Evolutionary conservation across 192 early-diverging fungal genomes (phyloP).

Genomic region (Umbelopsis sp.): DNA sequence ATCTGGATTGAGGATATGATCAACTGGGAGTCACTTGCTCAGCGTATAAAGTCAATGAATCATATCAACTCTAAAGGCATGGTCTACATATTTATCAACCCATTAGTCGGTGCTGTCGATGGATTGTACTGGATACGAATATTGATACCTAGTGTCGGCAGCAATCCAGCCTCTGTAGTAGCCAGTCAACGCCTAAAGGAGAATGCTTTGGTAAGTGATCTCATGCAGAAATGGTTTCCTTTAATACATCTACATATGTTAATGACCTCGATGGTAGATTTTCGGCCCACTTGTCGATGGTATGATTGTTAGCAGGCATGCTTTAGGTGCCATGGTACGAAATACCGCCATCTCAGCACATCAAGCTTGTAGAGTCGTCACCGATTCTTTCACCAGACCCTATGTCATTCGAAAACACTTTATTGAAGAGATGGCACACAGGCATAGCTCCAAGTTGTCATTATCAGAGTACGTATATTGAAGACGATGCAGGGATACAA

Average conservation of each 20-base stretch:
- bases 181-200: constrained; percentile 42
- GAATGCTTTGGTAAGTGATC: constrained; percentile 49
- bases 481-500: no score
- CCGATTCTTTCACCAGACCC: constrained; percentile 55
- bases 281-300: constrained; percentile 77
- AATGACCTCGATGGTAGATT: constrained; percentile 27
- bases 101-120: constrained; percentile 54
- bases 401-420: constrained; percentile 53
- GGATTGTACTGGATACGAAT: constrained; percentile 74
- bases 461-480: constrained; percentile 47
- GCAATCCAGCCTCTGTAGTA: constrained; percentile 9
- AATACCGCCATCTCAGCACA: constrained; percentile 73
- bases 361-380: constrained; percentile 51
- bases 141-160: constrained; percentile 39
- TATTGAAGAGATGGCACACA: constrained; percentile 46
- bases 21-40: constrained; percentile 44
- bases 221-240: background rate
- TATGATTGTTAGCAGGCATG: constrained; percentile 67
- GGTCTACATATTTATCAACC: constrained; percentile 71
- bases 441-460: constrained; percentile 36
- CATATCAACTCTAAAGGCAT: constrained; percentile 27
- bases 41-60: constrained; percentile 36
- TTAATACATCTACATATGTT: background rate
- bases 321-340: constrained; percentile 68
- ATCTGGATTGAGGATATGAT: constrained; percentile 73